Conservation (phyloP, 768 basidiomycete species). For the Suillus occidentalis region DNA sequence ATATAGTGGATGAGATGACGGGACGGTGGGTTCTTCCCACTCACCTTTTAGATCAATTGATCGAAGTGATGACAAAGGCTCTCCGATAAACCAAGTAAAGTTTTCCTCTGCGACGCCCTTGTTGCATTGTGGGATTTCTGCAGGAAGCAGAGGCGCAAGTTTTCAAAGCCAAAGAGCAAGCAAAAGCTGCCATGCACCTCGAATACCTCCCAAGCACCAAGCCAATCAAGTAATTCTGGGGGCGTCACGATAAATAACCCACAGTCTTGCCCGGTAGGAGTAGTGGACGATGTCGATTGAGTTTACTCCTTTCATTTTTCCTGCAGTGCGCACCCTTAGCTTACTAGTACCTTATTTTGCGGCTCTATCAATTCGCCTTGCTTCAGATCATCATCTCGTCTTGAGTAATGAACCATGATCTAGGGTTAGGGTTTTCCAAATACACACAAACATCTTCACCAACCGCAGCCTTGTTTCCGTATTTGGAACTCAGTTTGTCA, state of each 20-base stretch:
- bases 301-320: too few relatives aligned
- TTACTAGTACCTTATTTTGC: constrained; percentile 16
- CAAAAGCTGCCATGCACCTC: background rate
- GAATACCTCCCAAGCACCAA: background rate
- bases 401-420: background rate
- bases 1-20: constrained; percentile 59
- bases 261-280: constrained; percentile 12
- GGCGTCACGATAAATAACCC: constrained; percentile 10
- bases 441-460: constrained; percentile 3
- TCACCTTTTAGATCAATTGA: background rate
- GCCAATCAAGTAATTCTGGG: background rate
- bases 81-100: constrained; percentile 53
- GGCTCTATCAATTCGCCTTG: background rate
- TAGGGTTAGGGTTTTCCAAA: constrained; percentile 14
- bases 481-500: constrained; percentile 31
- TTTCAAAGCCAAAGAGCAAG: constrained; percentile 20
- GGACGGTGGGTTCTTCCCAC: constrained; percentile 41
- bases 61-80: constrained; percentile 37
- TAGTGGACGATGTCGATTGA: constrained; percentile 37
- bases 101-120: constrained; percentile 51
- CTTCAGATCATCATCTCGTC: background rate
- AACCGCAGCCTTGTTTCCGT: constrained; percentile 27
- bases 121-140: constrained; percentile 48
- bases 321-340: constrained; percentile 13
- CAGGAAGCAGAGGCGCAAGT: constrained; percentile 45